phyloP scores from a whole-genome alignment of 176 grass and related monocot genomes.

The Oryza meyeriana region DNA sequence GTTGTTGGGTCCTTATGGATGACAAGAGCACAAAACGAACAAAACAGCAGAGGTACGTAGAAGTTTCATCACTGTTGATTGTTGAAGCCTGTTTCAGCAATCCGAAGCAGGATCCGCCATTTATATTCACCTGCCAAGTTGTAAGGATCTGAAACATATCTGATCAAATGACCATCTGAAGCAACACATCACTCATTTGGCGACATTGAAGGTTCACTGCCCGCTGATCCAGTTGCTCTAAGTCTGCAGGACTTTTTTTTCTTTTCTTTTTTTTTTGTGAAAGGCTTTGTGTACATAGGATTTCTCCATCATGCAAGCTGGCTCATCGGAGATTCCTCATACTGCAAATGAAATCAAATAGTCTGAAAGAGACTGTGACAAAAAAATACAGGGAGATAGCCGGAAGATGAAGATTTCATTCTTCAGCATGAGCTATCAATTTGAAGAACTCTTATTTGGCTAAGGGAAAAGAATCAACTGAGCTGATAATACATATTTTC shows the following conservation, averaged over 20 bases:
- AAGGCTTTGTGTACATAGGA: not conserved
- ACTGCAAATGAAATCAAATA: not conserved
- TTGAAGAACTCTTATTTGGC: not conserved
- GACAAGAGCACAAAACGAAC: not conserved
- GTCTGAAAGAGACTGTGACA: not conserved
- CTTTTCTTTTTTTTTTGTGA: not conserved
- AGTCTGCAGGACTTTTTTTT: not conserved
- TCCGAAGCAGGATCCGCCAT: slow-evolving; percentile 14
- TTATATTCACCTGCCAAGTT: slow-evolving; percentile 10
- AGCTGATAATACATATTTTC: not conserved
- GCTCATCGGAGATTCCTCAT: not conserved
- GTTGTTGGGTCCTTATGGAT: slow-evolving; percentile 23
- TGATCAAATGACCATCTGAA: not conserved
- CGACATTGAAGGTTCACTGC: not conserved
- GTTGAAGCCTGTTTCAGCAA: slow-evolving; percentile 12
- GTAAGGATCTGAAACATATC: not conserved
- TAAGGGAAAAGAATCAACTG: not conserved
- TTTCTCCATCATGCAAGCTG: not conserved
- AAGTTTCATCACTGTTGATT: slow-evolving; percentile 18
- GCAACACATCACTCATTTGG: not conserved
- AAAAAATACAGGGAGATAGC: not conserved
- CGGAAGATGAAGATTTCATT: not conserved
- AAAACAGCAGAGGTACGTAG: not conserved
- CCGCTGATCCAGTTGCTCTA: not conserved
- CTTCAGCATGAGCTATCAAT: not conserved